These are phyloP conservation scores for Dactylellina leptospora DNA, from an alignment of 2,329 filamentous ascomycete species.

Conservation along the genomic window DNA sequence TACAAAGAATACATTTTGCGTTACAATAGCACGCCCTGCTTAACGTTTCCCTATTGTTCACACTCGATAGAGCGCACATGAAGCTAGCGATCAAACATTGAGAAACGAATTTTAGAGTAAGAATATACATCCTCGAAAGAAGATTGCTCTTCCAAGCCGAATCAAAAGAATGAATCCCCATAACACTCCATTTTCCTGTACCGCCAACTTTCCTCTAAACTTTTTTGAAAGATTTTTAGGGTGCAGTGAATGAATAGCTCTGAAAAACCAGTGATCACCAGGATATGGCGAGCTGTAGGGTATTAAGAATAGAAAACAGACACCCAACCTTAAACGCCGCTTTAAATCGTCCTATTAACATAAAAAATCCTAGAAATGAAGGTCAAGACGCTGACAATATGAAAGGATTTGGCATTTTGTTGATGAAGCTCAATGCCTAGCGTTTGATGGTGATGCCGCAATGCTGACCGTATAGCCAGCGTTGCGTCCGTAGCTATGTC, in stretches of 20 bases:
- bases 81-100: too few relatives aligned
- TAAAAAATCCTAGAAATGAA: constrained; percentile 11
- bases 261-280: constrained; percentile 41
- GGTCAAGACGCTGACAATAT: too few relatives aligned
- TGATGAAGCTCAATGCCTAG: constrained; percentile 14
- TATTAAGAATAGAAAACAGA: constrained; percentile 15
- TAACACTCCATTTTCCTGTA: background rate
- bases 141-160: background rate
- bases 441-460: constrained; percentile 14
- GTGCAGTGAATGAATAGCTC: constrained; percentile 11
- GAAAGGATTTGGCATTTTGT: background rate
- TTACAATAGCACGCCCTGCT: too few relatives aligned
- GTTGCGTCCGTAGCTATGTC: constrained; percentile 29
- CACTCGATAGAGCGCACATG: too few relatives aligned
- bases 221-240: constrained; percentile 16
- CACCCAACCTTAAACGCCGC: constrained; percentile 44
- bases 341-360: constrained; percentile 12
- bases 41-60: too few relatives aligned
- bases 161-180: background rate
- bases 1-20: constrained; percentile 22
- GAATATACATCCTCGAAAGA: background rate
- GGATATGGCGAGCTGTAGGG: constrained; percentile 26
- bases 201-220: constrained; percentile 19
- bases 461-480: constrained; percentile 49
- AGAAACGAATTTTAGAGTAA: background rate